A percentile compares a stretch with the other conserved stretches of the same genome.
Conservation (phyloP, 208 protist species). For the Trypanosoma rangeli region DNA sequence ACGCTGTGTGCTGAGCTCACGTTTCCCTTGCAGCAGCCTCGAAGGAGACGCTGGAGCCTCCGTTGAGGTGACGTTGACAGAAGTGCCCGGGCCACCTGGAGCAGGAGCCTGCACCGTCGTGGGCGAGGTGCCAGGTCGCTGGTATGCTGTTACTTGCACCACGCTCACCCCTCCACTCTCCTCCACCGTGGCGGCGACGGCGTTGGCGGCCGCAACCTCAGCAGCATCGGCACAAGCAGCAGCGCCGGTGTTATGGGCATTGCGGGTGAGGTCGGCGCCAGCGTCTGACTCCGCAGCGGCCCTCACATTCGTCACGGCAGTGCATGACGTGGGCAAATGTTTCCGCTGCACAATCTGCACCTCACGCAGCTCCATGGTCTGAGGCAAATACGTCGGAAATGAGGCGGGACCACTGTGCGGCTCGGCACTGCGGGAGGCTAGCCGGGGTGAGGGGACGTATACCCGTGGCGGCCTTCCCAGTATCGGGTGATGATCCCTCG, state of each 20-base stretch:
- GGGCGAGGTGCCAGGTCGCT: neutral
- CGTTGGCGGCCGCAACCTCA: neutral
- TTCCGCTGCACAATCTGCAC: neutral
- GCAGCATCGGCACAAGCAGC: neutral
- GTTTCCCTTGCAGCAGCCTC: neutral
- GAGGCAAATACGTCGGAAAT: neutral
- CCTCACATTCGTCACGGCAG: neutral
- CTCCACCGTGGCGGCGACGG: neutral
- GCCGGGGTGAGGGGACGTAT: neutral
- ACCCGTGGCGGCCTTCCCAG: neutral
- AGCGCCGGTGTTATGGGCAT: too few relatives aligned
- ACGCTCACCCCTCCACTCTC: neutral
- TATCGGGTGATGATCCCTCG: neutral
- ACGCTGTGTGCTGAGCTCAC: slow-evolving; percentile 1
- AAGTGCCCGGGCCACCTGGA: neutral
- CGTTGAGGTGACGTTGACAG: neutral
- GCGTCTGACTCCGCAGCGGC: neutral
- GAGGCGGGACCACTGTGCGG: neutral
- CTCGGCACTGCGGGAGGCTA: neutral
- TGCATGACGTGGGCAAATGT: neutral
- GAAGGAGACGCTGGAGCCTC: neutral
- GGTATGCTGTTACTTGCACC: neutral
- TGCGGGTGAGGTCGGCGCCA: neutral
- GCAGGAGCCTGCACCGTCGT: neutral
- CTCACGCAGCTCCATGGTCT: neutral